A percentile compares a stretch with the other conserved stretches of the same genome.
phyloP scores from a whole-genome alignment of 495 filamentous ascomycete species.

The Xylaria acuta region DNA sequence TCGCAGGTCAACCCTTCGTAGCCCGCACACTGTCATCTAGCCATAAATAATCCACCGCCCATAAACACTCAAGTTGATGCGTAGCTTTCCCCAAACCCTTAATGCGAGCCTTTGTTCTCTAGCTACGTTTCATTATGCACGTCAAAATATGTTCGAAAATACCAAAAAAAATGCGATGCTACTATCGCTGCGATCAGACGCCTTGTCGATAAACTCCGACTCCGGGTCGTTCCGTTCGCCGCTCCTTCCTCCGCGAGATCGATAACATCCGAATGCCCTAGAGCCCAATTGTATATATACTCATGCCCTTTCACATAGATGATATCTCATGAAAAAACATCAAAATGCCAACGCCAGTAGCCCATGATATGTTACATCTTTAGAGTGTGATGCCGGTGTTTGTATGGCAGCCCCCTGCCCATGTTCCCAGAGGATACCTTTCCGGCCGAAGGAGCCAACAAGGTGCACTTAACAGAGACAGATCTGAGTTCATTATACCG shows the following conservation, averaged over 20 bases:
- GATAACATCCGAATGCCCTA: background rate
- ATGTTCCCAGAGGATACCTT: background rate
- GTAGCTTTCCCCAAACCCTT: background rate
- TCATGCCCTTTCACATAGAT: background rate
- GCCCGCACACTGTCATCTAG: background rate
- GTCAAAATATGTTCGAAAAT: constrained; percentile 4
- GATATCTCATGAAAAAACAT: background rate
- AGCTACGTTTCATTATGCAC: background rate
- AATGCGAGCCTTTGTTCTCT: background rate
- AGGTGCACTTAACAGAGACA: background rate
- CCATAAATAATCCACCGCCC: background rate
- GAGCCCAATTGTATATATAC: constrained; percentile 11
- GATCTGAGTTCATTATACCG: constrained; percentile 47
- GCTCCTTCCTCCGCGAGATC: background rate
- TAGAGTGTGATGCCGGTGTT: constrained; percentile 11
- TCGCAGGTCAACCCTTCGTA: background rate
- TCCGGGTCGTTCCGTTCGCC: background rate
- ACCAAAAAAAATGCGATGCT: background rate
- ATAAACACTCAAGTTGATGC: background rate
- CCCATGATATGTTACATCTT: constrained; percentile 15
- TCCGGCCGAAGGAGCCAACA: background rate
- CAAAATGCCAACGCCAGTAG: constrained; percentile 12
- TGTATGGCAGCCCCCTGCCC: background rate
- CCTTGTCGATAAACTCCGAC: constrained; percentile 3
- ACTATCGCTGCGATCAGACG: background rate